Conservation (phyloP, 2,329 filamentous ascomycete species). For the Acrodontium crateriforme region DNA sequence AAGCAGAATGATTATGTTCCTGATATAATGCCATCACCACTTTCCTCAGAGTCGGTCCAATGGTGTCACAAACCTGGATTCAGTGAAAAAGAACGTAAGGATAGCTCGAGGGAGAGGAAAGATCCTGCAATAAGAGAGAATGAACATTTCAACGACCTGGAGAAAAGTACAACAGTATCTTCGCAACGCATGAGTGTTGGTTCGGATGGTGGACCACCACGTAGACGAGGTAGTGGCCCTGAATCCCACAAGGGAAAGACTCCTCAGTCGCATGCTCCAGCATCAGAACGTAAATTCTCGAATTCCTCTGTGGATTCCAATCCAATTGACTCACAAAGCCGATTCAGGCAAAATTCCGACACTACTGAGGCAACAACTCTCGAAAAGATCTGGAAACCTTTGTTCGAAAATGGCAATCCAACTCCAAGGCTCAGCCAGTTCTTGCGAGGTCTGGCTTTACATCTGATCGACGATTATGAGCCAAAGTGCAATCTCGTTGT, state of each 20-base stretch:
- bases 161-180: background rate
- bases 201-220: background rate
- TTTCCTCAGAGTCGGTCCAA: background rate
- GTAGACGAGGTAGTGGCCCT: too few species aligned
- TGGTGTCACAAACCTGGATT: background rate
- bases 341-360: too few species aligned
- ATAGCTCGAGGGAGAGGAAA: too few species aligned
- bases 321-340: too few species aligned
- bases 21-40: too few species aligned
- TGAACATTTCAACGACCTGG: background rate
- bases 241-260: background rate
- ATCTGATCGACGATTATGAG: slow-evolving; percentile 57
- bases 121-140: background rate
- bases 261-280: background rate
- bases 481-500: slow-evolving; percentile 58
- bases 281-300: background rate
- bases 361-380: slow-evolving; percentile 41
- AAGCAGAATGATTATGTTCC: too few species aligned
- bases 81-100: background rate
- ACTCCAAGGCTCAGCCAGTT: slow-evolving; percentile 58
- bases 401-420: slow-evolving; percentile 58
- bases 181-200: background rate
- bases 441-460: slow-evolving; percentile 56
- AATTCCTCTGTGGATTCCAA: too few species aligned
- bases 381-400: slow-evolving; percentile 60